Conservation (phyloP, 805 yeast species). For the Teunomyces tritomae region DNA sequence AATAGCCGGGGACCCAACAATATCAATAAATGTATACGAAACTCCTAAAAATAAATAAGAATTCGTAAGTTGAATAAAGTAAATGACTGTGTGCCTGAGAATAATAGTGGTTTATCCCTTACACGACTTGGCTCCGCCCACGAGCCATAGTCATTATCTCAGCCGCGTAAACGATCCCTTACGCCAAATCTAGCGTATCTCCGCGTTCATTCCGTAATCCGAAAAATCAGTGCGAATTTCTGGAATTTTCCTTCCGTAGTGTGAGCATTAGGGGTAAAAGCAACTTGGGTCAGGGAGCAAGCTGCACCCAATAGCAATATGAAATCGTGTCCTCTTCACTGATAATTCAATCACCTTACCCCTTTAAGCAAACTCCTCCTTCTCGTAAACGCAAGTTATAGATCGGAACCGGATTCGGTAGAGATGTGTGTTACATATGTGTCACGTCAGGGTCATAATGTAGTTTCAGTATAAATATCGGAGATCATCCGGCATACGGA, state of each 20-base stretch:
- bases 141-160: neutral
- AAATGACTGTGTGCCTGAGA: neutral
- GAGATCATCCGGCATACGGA: constrained; percentile 3
- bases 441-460: neutral
- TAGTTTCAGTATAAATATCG: constrained; percentile 1
- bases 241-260: constrained; percentile 2
- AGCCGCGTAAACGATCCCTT: neutral
- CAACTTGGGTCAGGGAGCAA: too few species aligned
- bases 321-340: too few species aligned
- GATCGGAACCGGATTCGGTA: neutral
- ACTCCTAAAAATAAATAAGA: neutral
- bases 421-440: neutral
- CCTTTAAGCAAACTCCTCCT: neutral
- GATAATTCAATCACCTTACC: too few species aligned
- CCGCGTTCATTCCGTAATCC: neutral
- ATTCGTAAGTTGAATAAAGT: neutral
- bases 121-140: neutral
- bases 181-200: neutral
- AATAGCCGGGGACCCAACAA: neutral
- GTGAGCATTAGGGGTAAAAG: neutral
- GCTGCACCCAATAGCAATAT: too few species aligned
- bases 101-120: neutral
- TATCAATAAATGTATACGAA: neutral
- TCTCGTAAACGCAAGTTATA: neutral
- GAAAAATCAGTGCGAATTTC: constrained; percentile 1